Percentiles rank a stretch among this genome's conserved stretches.
These are phyloP conservation scores for Phytopythium litorale DNA, from an alignment of 352 stramenopile species.

Conservation along the genomic window DNA sequence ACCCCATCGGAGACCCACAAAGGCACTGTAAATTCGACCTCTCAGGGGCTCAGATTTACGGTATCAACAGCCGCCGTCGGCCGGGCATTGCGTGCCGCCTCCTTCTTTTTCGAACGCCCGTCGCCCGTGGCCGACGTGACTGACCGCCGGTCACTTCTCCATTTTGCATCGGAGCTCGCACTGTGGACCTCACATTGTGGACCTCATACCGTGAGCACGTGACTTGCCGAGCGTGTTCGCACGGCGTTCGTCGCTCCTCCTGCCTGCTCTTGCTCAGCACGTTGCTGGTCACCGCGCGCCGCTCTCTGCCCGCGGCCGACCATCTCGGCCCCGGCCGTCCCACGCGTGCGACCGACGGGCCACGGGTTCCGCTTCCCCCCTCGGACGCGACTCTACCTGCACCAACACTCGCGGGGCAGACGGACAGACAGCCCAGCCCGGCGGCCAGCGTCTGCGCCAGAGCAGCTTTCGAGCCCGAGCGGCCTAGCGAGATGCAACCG, in stretches of 20 bases:
- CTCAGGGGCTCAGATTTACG: too few relatives aligned
- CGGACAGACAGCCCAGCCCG: too few relatives aligned
- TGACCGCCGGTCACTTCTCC: background rate
- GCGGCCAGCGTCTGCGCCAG: background rate
- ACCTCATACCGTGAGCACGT: background rate
- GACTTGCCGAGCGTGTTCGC: too few relatives aligned
- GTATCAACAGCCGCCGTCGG: too few relatives aligned
- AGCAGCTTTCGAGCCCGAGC: background rate
- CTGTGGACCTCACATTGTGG: background rate
- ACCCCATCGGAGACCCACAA: background rate
- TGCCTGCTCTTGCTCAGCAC: too few relatives aligned
- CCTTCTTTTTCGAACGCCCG: background rate
- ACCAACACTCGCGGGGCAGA: background rate
- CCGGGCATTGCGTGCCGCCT: background rate
- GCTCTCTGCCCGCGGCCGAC: background rate
- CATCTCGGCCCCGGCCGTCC: background rate
- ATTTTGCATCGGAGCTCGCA: background rate
- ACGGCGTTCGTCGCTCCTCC: too few relatives aligned
- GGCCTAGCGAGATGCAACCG: background rate
- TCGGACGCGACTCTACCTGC: background rate
- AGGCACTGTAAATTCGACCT: too few relatives aligned
- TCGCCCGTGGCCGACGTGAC: background rate
- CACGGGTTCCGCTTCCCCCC: background rate
- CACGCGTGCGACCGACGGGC: slow-evolving; percentile 3
- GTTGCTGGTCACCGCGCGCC: background rate